phyloP scores from a whole-genome alignment of 2,329 filamentous ascomycete genomes.

The Neopestalotiopsis sp. region DNA sequence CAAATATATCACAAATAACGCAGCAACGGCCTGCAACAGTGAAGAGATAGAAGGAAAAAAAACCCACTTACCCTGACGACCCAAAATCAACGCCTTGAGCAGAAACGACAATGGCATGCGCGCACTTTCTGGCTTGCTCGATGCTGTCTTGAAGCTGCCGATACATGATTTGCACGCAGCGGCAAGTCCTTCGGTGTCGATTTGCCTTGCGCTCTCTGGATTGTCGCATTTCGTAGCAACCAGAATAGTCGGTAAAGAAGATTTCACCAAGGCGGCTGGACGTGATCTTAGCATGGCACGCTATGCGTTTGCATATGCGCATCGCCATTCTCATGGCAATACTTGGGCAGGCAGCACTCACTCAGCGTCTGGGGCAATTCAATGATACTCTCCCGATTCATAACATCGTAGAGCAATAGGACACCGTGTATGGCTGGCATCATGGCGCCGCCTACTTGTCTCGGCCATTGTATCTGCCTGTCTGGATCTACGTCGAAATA shows the following conservation, averaged over 20 bases:
- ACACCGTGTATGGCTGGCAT: conserved; percentile 82
- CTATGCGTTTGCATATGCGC: background rate
- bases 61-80: conserved; percentile 68
- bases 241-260: conserved; percentile 76
- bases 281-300: conserved; percentile 21
- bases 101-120: conserved; percentile 79
- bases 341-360: conserved; percentile 55
- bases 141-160: conserved; percentile 75
- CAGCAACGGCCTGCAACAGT: conserved; percentile 5
- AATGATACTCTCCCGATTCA: conserved; percentile 74
- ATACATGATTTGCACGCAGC: conserved; percentile 71
- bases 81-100: conserved; percentile 71
- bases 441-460: conserved; percentile 71
- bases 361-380: conserved; percentile 78
- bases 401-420: conserved; percentile 86
- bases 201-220: conserved; percentile 69
- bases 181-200: conserved; percentile 70
- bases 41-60: background rate
- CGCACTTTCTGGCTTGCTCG: conserved; percentile 72
- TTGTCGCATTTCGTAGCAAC: conserved; percentile 92
- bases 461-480: conserved; percentile 68
- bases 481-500: conserved; percentile 65
- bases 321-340: background rate
- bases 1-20: background rate
- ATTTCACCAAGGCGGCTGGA: conserved; percentile 74